Evolutionary conservation across 2,329 filamentous ascomycete species (phyloP), one percentile per base, ranked within the genome.

Genomic region (Exophiala spinifera): DNA sequence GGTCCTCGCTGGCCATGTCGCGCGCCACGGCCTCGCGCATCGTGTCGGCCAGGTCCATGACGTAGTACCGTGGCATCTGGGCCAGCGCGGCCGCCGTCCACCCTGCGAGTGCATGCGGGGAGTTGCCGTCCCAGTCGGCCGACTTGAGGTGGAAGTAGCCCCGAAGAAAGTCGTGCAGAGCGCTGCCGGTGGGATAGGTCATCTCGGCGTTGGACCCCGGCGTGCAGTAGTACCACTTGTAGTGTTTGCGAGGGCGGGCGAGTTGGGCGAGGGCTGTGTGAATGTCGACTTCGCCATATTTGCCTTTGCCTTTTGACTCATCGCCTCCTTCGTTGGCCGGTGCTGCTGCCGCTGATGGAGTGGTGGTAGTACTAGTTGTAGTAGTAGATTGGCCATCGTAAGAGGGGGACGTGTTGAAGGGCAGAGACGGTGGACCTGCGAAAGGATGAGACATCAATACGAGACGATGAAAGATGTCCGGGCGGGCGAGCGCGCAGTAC

Each of bases 131-230:
- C 80, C 81, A 87, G 51, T 80, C 78, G 4, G 79, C 84, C 49
- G 80, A 84, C 66, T 88, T 88, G 45, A 88, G 74, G 63, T 87
- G 79, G 59, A 87, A 82, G 64, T 88, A 88, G 2, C 85, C 84
- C 8, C 84, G 76, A 1, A 88, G 71, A 57, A 87, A 88, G 1
- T 68, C 67, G n/a, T 78, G 73, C 11, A 88, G 71, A 2, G 81
- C 79, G 14, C 25, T 10, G 3, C 81, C 76, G 0, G 70, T 63
- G 0, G 67, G 64, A 6, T 59, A 43, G 2, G 60, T 67, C 71
- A 74, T 74, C 20, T 74, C 70, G 1, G 49, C 28, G 55, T 67
- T 69, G n/a, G 71, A 69, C 4, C 63, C 53, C 1, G 60, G 57
- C 2, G 70, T 74, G 14, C 70, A 73, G 53, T 72, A 74, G 60